Evolutionary conservation across 176 grass and related monocot genomes (phyloP), one percentile per base, ranked within the genome.

Genomic region (Juncus effusus): DNA sequence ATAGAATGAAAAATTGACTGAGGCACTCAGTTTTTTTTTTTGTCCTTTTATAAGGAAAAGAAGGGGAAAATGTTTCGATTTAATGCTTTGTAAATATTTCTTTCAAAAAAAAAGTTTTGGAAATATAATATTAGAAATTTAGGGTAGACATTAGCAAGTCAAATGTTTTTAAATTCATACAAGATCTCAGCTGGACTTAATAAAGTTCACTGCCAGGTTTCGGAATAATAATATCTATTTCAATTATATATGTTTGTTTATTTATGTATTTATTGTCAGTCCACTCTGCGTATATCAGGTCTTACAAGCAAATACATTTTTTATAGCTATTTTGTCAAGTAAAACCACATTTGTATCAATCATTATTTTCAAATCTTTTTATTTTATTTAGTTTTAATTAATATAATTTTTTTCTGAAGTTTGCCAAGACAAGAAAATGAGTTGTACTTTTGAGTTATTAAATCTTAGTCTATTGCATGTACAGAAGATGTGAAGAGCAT

Each of bases 241-340:
- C 10, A 10, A 28, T 36, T 60, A 8, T 2, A 60, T 60, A 28
- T 9, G 14, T 4, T 9, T 16, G 16, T 36, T 8, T 28, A 36
- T 36, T 10, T 11, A 60, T 11, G 7, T 60, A 36, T 60, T 8
- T 36, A 16, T 60, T 60, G n/a, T 37, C 14, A 10, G 28, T 36
- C 19, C 57, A 8, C 5, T 28, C 37, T 13, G 38, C 7, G 10
- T 1, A 63, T 41, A 39, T 6, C 60, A 14, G 42, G 38, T 63
- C 37, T 63, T 42, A 40, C 11, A 42, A 63, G 61, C 38, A 62
- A 41, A 15, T 14, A n/a, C 4, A 63, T 28, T 13, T 42, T 42
- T 38, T 61, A 63, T 63, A 63, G 6, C n/a, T 63, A 36, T 40
- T 63, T 63, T 39, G 13, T 8, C 38, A 63, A 63, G 37, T 63